A percentile compares a stretch with the other conserved stretches of the same genome.
Conservation (phyloP, 2,329 filamentous ascomycete genomes). For the Hypocrella siamensis region DNA sequence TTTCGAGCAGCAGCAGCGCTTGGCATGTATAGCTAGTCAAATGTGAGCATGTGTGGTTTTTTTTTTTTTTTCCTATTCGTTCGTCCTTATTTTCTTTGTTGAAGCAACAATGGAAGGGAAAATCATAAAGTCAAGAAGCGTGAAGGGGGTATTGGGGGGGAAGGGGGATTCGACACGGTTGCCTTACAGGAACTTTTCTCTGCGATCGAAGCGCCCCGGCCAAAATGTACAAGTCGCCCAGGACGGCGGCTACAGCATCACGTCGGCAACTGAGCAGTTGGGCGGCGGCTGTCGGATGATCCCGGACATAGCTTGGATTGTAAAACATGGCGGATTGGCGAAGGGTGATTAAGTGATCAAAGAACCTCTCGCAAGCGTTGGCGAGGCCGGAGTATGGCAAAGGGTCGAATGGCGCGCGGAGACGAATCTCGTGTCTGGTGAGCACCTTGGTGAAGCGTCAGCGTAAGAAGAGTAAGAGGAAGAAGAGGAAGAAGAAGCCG, state of each 20-base stretch:
- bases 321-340: constrained; percentile 43
- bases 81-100: no score
- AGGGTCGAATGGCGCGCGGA: constrained; percentile 40
- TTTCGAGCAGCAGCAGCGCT: constrained; percentile 37
- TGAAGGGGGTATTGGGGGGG: no score
- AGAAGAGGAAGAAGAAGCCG: background rate
- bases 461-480: no score
- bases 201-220: constrained; percentile 36
- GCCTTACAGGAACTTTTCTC: constrained; percentile 30
- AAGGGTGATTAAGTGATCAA: constrained; percentile 41
- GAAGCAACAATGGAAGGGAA: no score
- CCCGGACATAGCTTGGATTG: constrained; percentile 34
- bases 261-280: constrained; percentile 33
- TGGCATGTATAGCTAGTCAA: constrained; percentile 40
- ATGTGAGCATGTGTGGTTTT: no score
- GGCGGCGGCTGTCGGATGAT: constrained; percentile 30
- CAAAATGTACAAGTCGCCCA: constrained; percentile 42
- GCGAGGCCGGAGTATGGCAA: constrained; percentile 40
- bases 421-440: constrained; percentile 42
- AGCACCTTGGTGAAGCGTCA: constrained; percentile 24
- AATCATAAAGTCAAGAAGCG: no score
- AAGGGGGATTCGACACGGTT: no score
- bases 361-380: constrained; percentile 39
- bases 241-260: constrained; percentile 39
- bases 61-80: no score